These are phyloP conservation scores for Xerocomus cyaneibrunnescens DNA, from an alignment of 1,284 basidiomycete species.

Conservation along the genomic window DNA sequence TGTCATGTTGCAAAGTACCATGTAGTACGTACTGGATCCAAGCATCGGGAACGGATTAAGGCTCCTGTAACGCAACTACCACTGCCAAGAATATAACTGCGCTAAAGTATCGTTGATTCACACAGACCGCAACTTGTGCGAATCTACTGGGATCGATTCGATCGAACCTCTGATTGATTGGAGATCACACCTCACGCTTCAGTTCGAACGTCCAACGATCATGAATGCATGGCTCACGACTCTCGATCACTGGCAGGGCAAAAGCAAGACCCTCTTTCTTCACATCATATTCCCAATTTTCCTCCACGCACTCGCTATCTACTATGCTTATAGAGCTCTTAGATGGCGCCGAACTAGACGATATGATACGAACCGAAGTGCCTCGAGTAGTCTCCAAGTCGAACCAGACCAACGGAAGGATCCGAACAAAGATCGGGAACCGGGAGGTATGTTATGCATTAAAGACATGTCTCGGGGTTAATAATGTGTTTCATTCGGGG, in stretches of 20 bases:
- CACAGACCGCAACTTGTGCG: not conserved
- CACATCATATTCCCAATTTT: conserved; percentile 14
- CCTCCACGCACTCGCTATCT: conserved; percentile 19
- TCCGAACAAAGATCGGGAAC: conserved; percentile 26
- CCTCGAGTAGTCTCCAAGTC: not conserved
- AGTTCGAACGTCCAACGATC: not conserved
- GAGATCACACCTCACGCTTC: too few species aligned
- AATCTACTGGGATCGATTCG: not conserved
- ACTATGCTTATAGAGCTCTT: conserved; percentile 16
- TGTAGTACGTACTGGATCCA: too few species aligned
- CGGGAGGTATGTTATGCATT: conserved; percentile 26
- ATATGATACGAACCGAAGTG: not conserved
- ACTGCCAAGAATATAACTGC: too few species aligned
- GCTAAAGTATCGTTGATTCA: too few species aligned
- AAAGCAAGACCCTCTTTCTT: conserved; percentile 4
- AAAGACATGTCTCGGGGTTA: not conserved
- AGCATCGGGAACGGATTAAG: too few species aligned
- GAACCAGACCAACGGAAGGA: conserved; percentile 1
- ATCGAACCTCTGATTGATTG: too few species aligned
- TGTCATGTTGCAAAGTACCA: too few species aligned
- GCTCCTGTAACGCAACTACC: too few species aligned
- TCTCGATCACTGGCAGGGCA: not conserved
- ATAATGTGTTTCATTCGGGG: not conserved
- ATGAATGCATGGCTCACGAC: conserved; percentile 2
- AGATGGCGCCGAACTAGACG: conserved; percentile 7